Evolutionary conservation across 306 rosid species (phyloP), one percentile per base, ranked within the genome.

Genomic region (Quillaja saponaria): DNA sequence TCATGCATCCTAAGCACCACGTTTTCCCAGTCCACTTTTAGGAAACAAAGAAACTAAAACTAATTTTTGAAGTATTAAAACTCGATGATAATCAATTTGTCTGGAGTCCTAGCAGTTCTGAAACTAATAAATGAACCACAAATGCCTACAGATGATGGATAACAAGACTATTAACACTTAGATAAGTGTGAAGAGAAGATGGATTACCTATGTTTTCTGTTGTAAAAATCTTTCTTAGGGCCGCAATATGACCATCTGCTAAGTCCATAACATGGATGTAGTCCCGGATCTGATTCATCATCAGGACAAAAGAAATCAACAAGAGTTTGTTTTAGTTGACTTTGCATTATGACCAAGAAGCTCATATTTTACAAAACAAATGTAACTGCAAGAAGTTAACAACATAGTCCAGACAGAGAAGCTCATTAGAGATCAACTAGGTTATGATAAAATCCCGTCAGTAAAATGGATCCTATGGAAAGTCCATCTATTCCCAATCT

Each of bases 191-290:
- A 37, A 61, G 3, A 25, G 7, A 40, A 37, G 28, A 46, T 37
- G 12, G 49, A 13, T 59, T 37, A 88, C 95, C 96, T 61, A 85
- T 86, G 70, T 84, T 60, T 20, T 86, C 86, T 0, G 88, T 6
- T 1, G 81, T 47, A 60, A 89, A 85, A 66, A 92, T 95, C 88
- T 92, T 86, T 72, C 71, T 49, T 68, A 92, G 58, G 46, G 99
- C 99, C 61, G 99, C 94, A 60, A 89, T 86, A 77, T 92, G 99
- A 25, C 99, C 99, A 66, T 92, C 96, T n/a, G 99, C 99, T 15
- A 89, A 73, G 84, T 92, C 99, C 96, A 92, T 92, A 34, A 92
- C 99, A 80, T 92, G 99, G 73, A 92, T 89, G 58, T 88, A 92
- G 84, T 92, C 99, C 48, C 99, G 87, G 46, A 92, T 52, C 98